Evolutionary conservation across 1,284 basidiomycete species (phyloP), one percentile per base, ranked within the genome.

Genomic region (Baeospora myosura): DNA sequence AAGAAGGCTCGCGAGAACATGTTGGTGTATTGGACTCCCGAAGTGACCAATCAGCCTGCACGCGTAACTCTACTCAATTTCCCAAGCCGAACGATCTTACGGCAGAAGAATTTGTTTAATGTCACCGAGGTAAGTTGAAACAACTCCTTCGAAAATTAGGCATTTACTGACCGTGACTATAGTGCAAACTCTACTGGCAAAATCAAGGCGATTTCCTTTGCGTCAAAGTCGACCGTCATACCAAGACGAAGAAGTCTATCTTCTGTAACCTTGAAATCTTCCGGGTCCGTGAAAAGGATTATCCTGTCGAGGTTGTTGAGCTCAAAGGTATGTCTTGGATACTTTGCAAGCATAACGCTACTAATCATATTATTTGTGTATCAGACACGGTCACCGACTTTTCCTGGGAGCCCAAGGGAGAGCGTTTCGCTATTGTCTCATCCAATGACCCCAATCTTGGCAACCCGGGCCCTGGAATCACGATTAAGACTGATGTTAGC

Each of bases 181-280:
- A 96, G 92, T 98, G 94, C 66, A 98, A 98, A 70, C 77, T 99
- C 36, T 88, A 89, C 67, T 99, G 93, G 94, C 96, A 99, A 69
- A 96, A 95, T 58, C 90, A 96, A 61, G 96, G 96, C 39, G 94
- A 98, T 66, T 98, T 92, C 72, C 78, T 99, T 20, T 98, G 96
- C 57, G 96, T 98, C 65, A 98, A 97, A 69, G 96, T 99, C 45
- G 96, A 99, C 67, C 88, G 96, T 46, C 94, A 98, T 63, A 98
- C 95, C 34, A 98, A 98, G 72, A 96, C 93, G 16, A 98, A 98
- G 69, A 98, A 98, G 71, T 94, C 93, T 8, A 93, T 91, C 42
- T 98, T 94, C 72, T 96, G 94, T 68, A 99, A 98, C 66, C 74
- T 99, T 49, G 96, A 99, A 66, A 87, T 99, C 50, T 98, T 98